Evolutionary conservation across 2,329 filamentous ascomycete species (phyloP).

Genomic region (Exserohilum rostratum): DNA sequence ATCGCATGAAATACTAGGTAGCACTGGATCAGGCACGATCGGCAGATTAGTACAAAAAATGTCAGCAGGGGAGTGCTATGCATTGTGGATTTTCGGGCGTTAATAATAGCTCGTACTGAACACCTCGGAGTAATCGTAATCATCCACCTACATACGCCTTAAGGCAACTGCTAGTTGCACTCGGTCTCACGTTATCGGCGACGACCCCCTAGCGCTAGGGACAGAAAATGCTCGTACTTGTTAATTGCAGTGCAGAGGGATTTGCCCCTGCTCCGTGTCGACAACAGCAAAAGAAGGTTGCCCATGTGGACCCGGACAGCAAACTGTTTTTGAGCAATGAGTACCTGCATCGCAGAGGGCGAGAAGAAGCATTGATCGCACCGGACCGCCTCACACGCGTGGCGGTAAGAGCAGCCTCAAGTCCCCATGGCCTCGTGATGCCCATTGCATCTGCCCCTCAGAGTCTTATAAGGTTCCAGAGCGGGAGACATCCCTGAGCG

Average conservation of each 20-base stretch:
- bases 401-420: not conserved
- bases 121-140: too few species aligned
- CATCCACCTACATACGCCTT: too few species aligned
- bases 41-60: too few species aligned
- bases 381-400: not conserved
- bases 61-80: too few species aligned
- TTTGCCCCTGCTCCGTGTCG: constrained; percentile 2
- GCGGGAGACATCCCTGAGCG: not conserved
- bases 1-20: not conserved
- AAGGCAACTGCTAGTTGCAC: not conserved
- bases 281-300: not conserved
- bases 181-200: not conserved
- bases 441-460: not conserved
- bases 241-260: not conserved
- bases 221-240: not conserved
- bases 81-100: not conserved
- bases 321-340: too few species aligned
- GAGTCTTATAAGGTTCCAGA: constrained; percentile 2
- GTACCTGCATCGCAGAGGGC: too few species aligned
- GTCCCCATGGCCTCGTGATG: not conserved
- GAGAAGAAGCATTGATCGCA: not conserved
- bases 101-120: not conserved
- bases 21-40: not conserved
- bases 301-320: constrained; percentile 1
- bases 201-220: not conserved